Conservation (phyloP, 495 filamentous ascomycete species). For the Glonium stellatum region DNA sequence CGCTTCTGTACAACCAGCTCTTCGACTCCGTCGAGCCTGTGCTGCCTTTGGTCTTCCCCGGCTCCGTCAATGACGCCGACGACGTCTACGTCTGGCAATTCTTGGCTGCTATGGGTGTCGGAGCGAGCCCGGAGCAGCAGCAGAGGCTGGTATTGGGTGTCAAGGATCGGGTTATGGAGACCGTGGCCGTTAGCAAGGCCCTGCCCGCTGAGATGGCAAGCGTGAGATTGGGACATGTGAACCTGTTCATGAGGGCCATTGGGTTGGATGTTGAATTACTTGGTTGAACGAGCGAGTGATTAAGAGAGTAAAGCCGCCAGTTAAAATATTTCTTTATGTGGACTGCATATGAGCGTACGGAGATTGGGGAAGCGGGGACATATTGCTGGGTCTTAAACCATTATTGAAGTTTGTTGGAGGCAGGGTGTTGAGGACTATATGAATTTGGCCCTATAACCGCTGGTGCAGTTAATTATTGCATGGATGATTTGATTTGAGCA, state of each 20-base stretch:
- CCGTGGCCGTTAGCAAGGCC: constrained; percentile 75
- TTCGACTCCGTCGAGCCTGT: constrained; percentile 82
- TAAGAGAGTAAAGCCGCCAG: background rate
- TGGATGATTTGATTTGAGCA: no score
- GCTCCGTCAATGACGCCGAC: constrained; percentile 48
- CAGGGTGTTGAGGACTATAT: no score
- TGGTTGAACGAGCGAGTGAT: constrained; percentile 44
- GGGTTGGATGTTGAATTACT: constrained; percentile 93
- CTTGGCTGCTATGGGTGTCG: constrained; percentile 85
- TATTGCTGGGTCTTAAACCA: no score
- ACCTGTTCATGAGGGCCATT: constrained; percentile 97
- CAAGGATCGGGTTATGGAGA: constrained; percentile 98
- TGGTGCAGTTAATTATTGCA: no score
- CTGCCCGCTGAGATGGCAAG: constrained; percentile 77
- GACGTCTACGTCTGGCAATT: constrained; percentile 99
- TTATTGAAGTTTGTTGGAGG: no score
- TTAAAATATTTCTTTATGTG: background rate
- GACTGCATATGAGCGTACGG: background rate
- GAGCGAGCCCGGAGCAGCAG: constrained; percentile 86
- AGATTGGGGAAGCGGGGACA: background rate
- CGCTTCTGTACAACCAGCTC: constrained; percentile 65
- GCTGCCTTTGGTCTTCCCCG: constrained; percentile 78
- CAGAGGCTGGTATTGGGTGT: constrained; percentile 89
- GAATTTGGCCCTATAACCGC: no score
- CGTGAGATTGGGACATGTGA: constrained; percentile 80